phyloP scores from a whole-genome alignment of 306 rosid species.

The Cyclanthera cordifolia region DNA sequence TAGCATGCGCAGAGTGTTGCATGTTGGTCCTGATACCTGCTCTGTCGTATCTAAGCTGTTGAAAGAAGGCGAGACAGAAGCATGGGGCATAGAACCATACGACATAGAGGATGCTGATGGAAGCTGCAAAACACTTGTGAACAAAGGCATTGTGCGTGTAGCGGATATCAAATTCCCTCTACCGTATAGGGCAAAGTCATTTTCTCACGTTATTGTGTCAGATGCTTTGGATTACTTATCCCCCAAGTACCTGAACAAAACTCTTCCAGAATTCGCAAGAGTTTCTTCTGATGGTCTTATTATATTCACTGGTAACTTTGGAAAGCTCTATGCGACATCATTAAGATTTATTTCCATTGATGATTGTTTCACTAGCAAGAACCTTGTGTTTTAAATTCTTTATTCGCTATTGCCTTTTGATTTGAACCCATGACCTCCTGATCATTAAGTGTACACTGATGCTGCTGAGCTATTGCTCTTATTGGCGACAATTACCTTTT shows the following conservation, averaged over 20 bases:
- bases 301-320: constrained; percentile 52
- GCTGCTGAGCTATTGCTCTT: no score
- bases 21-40: constrained; percentile 82
- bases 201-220: constrained; percentile 69
- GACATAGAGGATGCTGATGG: constrained; percentile 71
- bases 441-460: no score
- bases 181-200: constrained; percentile 70
- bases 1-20: constrained; percentile 62
- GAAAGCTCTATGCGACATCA: constrained; percentile 1
- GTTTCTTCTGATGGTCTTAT: constrained; percentile 62
- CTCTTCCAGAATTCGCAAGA: constrained; percentile 79
- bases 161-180: constrained; percentile 78
- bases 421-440: no score
- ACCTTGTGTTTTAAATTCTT: not conserved
- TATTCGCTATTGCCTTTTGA: not conserved
- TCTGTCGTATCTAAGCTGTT: constrained; percentile 57
- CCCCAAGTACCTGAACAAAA: constrained; percentile 70
- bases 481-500: not conserved
- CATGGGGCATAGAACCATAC: constrained; percentile 93
- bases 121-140: constrained; percentile 64
- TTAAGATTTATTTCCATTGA: not conserved
- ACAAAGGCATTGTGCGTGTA: constrained; percentile 60
- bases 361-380: not conserved
- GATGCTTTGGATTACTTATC: constrained; percentile 89
- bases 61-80: constrained; percentile 68